Conservation (phyloP, 768 basidiomycete genomes). For the Serendipita vermifera region DNA sequence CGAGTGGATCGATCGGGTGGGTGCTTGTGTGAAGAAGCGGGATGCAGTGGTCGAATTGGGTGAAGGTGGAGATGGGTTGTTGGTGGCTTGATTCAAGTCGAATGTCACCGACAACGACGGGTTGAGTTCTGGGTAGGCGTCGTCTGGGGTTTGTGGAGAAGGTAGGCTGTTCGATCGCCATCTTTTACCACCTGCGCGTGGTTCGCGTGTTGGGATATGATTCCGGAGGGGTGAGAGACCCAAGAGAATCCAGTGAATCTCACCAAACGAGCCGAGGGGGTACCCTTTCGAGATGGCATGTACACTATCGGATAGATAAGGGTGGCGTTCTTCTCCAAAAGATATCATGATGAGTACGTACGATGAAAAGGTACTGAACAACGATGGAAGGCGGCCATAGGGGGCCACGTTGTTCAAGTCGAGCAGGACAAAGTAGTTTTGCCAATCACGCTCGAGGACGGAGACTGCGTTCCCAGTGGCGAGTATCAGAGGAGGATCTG, state of each 20-base stretch:
- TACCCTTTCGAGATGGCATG: slow-evolving; percentile 2
- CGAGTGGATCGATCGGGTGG: slow-evolving; percentile 1
- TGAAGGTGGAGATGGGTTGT: not conserved
- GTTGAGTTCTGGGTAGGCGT: not conserved
- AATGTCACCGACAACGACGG: not conserved
- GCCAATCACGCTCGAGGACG: slow-evolving; percentile 4
- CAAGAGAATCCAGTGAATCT: not conserved
- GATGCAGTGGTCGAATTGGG: no score
- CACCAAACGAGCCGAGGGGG: not conserved
- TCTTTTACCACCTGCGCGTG: not conserved
- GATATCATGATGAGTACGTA: not conserved
- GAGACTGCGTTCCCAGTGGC: not conserved
- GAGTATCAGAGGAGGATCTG: slow-evolving; percentile 5
- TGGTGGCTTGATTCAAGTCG: not conserved
- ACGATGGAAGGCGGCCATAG: not conserved
- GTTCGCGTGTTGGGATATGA: not conserved
- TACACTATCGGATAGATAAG: not conserved
- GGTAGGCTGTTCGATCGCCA: not conserved
- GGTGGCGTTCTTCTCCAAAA: not conserved
- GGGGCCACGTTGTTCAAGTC: slow-evolving; percentile 3
- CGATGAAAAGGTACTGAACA: slow-evolving; percentile 2
- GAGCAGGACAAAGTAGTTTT: not conserved
- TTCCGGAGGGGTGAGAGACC: not conserved
- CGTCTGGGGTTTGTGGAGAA: not conserved
- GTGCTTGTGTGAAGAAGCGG: not conserved